These are phyloP conservation scores for Saposhnikovia divaricata DNA, from an alignment of 129 eudicot species.

Conservation along the genomic window DNA sequence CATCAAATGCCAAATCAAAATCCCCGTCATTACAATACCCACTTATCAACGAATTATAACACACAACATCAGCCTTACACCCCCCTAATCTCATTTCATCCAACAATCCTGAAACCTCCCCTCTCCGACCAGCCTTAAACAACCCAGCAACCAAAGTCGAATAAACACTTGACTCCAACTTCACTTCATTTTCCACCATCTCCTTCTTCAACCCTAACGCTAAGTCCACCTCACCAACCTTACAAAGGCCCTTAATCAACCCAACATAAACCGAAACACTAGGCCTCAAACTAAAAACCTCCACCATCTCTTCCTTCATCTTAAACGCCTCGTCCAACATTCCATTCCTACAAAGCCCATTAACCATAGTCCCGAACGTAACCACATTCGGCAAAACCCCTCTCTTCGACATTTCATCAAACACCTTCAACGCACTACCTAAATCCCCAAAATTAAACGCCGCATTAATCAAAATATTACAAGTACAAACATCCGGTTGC, in stretches of 20 bases:
- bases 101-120: conserved; percentile 23
- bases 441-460: conserved; percentile 18
- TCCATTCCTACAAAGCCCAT: conserved; percentile 24
- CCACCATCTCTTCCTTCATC: conserved; percentile 33
- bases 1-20: conserved; percentile 29
- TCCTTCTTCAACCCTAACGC: conserved; percentile 35
- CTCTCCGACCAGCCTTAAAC: conserved; percentile 29
- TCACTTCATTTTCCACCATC: conserved; percentile 29
- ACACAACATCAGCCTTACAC: conserved; percentile 26
- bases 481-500: conserved; percentile 41
- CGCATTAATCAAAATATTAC: conserved; percentile 37
- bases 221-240: conserved; percentile 14
- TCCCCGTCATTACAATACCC: conserved; percentile 34
- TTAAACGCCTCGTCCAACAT: conserved; percentile 27
- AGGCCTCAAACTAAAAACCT: conserved; percentile 23
- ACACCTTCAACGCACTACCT: conserved; percentile 33
- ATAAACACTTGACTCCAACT: conserved; percentile 27
- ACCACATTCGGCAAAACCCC: conserved; percentile 34
- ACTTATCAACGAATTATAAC: conserved; percentile 36
- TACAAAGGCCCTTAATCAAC: conserved; percentile 48
- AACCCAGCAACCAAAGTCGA: conserved; percentile 35
- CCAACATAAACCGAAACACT: conserved; percentile 23
- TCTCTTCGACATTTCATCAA: conserved; percentile 43
- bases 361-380: conserved; percentile 42
- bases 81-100: conserved; percentile 39